These are phyloP conservation scores for Coelastrella sp. DNA, from an alignment of 139 green algal species.

Conservation along the genomic window DNA sequence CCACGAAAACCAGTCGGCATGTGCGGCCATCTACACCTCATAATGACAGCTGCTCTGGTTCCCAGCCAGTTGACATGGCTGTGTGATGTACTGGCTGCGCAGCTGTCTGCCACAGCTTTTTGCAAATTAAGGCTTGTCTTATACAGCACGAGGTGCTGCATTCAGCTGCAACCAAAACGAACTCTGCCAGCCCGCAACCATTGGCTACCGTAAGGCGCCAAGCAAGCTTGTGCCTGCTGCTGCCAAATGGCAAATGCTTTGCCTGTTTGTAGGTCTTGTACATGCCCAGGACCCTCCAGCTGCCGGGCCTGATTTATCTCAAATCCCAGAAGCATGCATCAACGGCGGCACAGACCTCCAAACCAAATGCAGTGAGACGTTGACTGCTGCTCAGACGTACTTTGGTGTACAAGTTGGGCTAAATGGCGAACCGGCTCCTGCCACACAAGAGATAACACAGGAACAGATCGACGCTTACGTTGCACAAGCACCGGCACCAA, in stretches of 20 bases:
- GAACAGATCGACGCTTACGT: slow-evolving; percentile 23
- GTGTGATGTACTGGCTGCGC: no score
- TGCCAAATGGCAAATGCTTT: not conserved
- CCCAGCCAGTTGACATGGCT: no score
- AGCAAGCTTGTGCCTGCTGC: not conserved
- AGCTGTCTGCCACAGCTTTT: no score
- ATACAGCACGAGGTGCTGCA: no score
- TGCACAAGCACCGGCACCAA: not conserved
- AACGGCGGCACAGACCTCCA: slow-evolving; percentile 22
- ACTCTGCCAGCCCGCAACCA: no score
- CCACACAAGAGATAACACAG: not conserved
- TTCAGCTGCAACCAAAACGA: no score
- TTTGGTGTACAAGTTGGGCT: not conserved
- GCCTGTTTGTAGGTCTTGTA: not conserved
- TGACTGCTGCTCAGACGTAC: slow-evolving; percentile 30
- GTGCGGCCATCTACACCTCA: no score
- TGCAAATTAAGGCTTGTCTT: no score
- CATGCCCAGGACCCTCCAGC: not conserved
- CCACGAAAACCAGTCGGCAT: no score
- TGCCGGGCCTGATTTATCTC: not conserved
- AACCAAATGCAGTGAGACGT: not conserved
- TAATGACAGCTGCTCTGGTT: no score
- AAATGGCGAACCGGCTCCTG: not conserved
- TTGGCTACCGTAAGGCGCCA: no score
- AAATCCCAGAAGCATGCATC: slow-evolving; percentile 9